Evolutionary conservation across 2,329 filamentous ascomycete genomes (phyloP), one percentile per base, ranked within the genome.

Genomic region (Hypoxylon sp.): DNA sequence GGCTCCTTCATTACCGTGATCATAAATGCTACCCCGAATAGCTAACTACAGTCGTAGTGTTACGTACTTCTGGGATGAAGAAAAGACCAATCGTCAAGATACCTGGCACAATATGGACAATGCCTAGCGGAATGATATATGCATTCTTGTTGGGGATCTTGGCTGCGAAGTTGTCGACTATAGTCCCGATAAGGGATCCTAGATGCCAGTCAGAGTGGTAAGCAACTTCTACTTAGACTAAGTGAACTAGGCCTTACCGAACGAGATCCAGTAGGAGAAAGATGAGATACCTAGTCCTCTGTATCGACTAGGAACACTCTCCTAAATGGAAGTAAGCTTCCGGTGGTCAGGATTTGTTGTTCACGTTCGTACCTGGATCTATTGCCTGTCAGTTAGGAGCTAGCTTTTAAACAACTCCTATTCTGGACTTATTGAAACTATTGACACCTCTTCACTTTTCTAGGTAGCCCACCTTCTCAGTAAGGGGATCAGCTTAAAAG

Each of bases 111-210:
- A 75, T 61, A 19, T 68, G 55, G 6, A 68, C 62, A 5, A 67
- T 63, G 1, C 65, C 65, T 5, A 68, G 42, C 1, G 65, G 64
- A 6, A 64, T 64, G 5, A 68, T 58, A 27, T 67, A 68, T 7
- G 64, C 63, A 7, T 57, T 55, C 25, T 15, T 51, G 11, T 7
- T 60, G 6, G 50, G 41, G 3, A 63, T 62, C 35, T 67, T 66
- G 6, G 64, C 54, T 11, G 63, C 45, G 47, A 77, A 78, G 67
- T 80, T 81, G 63, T 82, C 78, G 40, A 82, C 70, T 21, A 78
- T 67, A 11, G 75, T 76, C 25, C 76, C 76, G 29, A 79, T 68
- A 19, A 83, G 72, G 51, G 71, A 78, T 43, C 75, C 79, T 58
- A 56, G 50, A 6, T 61, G 55, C 17, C 60, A 38, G 50, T 65